These are phyloP conservation scores for Oldenlandia corymbosa DNA, from an alignment of 257 asterid species.

Conservation along the genomic window DNA sequence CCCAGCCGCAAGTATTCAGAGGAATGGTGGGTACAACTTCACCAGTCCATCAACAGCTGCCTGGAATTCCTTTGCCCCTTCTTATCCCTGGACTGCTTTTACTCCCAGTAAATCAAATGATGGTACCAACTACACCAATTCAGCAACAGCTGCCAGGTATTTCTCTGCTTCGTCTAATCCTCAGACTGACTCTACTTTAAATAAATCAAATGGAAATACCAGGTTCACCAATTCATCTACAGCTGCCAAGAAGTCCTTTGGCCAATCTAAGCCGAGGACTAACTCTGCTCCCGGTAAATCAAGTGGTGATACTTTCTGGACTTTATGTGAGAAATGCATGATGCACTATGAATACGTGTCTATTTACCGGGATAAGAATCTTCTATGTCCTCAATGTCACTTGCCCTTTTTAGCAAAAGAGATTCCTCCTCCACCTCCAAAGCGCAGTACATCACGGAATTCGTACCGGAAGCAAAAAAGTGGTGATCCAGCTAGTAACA, in stretches of 20 bases:
- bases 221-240: slow-evolving; percentile 3
- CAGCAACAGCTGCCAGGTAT: background rate
- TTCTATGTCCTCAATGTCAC: slow-evolving; percentile 43
- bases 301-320: slow-evolving; percentile 47
- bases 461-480: slow-evolving; percentile 12
- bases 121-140: too few relatives aligned
- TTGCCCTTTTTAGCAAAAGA: slow-evolving; percentile 43
- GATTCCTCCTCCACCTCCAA: slow-evolving; percentile 33
- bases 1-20: slow-evolving; percentile 17
- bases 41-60: background rate
- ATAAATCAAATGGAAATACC: slow-evolving; percentile 21
- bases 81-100: slow-evolving; percentile 17
- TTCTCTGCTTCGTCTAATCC: slow-evolving; percentile 10
- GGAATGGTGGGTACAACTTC: background rate
- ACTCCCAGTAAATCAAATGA: slow-evolving; percentile 20
- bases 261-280: slow-evolving; percentile 15
- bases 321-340: slow-evolving; percentile 44
- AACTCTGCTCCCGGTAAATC: slow-evolving; percentile 20
- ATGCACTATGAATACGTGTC: slow-evolving; percentile 27
- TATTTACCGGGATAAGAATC: slow-evolving; percentile 32
- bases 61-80: background rate
- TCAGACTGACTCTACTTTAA: slow-evolving; percentile 20
- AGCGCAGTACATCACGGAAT: background rate
- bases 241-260: background rate
- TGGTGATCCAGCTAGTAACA: slow-evolving; percentile 3